Evolutionary conservation across 148 eudicot species (phyloP), one percentile per base, ranked within the genome.

Genomic region (Chenopodium berlandieri): DNA sequence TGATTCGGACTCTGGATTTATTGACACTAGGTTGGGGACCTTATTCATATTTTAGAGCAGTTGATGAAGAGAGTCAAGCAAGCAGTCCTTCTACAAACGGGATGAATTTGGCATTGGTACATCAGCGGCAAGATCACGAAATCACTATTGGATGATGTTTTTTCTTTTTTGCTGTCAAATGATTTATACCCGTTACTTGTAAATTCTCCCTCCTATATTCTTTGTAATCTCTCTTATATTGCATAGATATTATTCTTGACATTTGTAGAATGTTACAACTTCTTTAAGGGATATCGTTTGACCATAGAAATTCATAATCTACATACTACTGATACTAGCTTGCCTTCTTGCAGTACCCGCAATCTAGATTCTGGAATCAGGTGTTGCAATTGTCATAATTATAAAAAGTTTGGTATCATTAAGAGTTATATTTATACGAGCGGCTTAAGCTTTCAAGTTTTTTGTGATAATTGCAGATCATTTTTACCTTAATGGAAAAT

Each of bases 1-100:
- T 56, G 62, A 56, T 7, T 56, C 20, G 4, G 62, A 25, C 34
- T 66, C 69, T 67, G 71, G 71, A 67, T 25, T 25, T 67, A 1
- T 30, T 73, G 75, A 47, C 23, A 40, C 58, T 74, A 92, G 96
- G 96, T 47, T 90, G 96, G 96, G 92, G 92, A 23, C 86, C 92
- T 20, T 86, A 92, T 63, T 91, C 93, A 50, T 91, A 92, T 54
- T 89, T 90, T 58, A 80, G 81, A 37, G 93, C 93, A 68, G 9
- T 87, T 64, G 92, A 88, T 58, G 89, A 85, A 32, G 91, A 92
- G 19, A 64, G 44, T 63, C 78, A 32, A 75, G 10, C 73, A 30
- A 34, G 30, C 31, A 23, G 52, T 50, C 50, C 63, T 54, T 16
- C 12, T 27, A 73, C 46, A 65, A 65, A 20, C 47, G 77, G 9